Evolutionary conservation across 495 filamentous ascomycete species (phyloP), one percentile per base, ranked within the genome.

Genomic region (Penicillium dipodomyicola): DNA sequence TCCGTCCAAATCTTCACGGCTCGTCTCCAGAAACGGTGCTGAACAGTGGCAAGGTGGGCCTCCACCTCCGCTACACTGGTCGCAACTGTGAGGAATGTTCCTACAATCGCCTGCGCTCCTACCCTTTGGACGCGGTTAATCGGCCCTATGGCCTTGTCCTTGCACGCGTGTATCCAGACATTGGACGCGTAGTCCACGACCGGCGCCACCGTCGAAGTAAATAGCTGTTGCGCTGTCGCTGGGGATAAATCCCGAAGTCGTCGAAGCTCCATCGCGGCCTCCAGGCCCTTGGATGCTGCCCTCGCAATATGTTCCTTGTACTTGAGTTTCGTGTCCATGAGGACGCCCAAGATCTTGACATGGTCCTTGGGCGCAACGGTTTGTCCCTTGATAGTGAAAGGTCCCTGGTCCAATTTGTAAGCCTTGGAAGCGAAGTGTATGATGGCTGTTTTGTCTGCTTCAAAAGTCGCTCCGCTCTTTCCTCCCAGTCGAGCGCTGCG

Each of bases 91-190:
- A 61, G 59, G 35, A 61, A 61, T 33, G 39, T 57, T 51, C 67
- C 67, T 32, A 67, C 49, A 56, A 74, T 68, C 9, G 63, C 69
- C 57, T 72, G 63, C 35, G 65, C 69, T 57, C 63, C 64, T 39
- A 69, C 52, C 52, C 63, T 67, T 63, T 74, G 64, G 5, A 74
- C 57, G 25, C 49, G 43, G 19, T 61, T 54, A 23, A 61, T 57
- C 40, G 50, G 54, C 15, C 51, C 62, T 40, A 49, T 58, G 40
- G 17, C 45, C 33, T 62, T 67, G 33, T 58, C 50, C 23, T 59
- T 58, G 6, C 1, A 29, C 5, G 27, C 27, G 27, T 29, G 6
- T 1, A 29, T 29, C 27, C 6, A 29, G 27, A 29, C 6, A 29
- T 29, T 29, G 1, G 27, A 29, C 0, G 27, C 27, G 7, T 29